Evolutionary conservation across 2,329 filamentous ascomycete genomes (phyloP).

Genomic region (Exserohilum turcica): DNA sequence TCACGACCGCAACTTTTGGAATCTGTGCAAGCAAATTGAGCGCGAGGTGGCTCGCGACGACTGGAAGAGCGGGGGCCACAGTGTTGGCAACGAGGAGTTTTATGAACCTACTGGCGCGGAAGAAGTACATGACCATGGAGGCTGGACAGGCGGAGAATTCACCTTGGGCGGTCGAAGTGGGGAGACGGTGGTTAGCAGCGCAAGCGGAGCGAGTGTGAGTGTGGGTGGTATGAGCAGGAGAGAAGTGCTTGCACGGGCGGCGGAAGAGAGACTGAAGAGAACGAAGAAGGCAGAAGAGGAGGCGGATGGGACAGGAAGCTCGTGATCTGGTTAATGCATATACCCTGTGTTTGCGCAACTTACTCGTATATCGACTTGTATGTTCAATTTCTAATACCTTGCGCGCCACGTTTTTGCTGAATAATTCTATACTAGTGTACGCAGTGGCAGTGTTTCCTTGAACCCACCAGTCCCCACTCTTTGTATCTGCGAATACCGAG

Average conservation of each 20-base stretch:
- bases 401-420: no score
- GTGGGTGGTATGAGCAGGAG: slow-evolving; percentile 66
- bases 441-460: no score
- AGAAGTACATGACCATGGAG: slow-evolving; percentile 49
- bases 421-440: no score
- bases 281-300: slow-evolving; percentile 51
- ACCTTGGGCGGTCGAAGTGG: slow-evolving; percentile 37
- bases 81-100: slow-evolving; percentile 42
- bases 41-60: slow-evolving; percentile 80
- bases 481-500: no score
- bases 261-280: slow-evolving; percentile 68
- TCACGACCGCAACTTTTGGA: slow-evolving; percentile 89
- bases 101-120: slow-evolving; percentile 36
- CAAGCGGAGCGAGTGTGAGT: slow-evolving; percentile 32
- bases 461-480: no score
- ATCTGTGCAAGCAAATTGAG: slow-evolving; percentile 85
- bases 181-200: slow-evolving; percentile 30
- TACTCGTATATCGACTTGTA: no score
- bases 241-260: slow-evolving; percentile 75
- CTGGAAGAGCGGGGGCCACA: slow-evolving; percentile 71
- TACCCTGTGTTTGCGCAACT: no score
- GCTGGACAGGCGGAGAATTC: slow-evolving; percentile 51
- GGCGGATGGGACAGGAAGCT: slow-evolving; percentile 29
- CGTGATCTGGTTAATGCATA: not conserved
- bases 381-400: no score